Conservation (phyloP, 2,329 filamentous ascomycete genomes). For the Neobulgaria alba region DNA sequence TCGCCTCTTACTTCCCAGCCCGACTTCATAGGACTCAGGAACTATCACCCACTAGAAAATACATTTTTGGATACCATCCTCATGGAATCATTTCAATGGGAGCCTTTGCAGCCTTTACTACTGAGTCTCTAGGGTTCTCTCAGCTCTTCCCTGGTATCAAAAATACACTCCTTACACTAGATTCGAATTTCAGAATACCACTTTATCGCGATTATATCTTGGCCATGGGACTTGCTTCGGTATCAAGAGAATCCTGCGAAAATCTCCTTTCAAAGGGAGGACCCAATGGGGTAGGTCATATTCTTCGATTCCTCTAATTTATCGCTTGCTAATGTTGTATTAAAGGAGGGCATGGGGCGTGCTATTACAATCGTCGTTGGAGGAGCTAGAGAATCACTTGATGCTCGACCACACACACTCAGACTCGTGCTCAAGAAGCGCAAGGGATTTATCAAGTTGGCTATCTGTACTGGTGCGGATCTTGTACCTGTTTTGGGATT, state of each 20-base stretch:
- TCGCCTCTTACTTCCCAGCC: constrained; percentile 88
- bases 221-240: constrained; percentile 76
- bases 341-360: constrained; percentile 74
- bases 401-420: constrained; percentile 70
- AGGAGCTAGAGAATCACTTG: constrained; percentile 83
- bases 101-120: constrained; percentile 86
- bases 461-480: constrained; percentile 84
- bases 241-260: constrained; percentile 85
- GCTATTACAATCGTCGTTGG: constrained; percentile 94
- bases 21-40: constrained; percentile 75
- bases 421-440: constrained; percentile 73
- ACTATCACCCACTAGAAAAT: constrained; percentile 75
- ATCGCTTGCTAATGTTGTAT: constrained; percentile 4
- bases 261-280: constrained; percentile 79
- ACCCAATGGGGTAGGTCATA: constrained; percentile 40
- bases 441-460: constrained; percentile 91
- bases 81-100: constrained; percentile 97
- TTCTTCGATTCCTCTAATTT: not conserved
- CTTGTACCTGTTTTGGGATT: constrained; percentile 88
- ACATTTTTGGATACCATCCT: constrained; percentile 95
- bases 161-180: constrained; percentile 87
- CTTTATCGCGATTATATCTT: constrained; percentile 94
- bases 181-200: constrained; percentile 89
- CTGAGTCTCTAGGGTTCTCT: constrained; percentile 79
- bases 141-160: constrained; percentile 90